Base-by-base conservation (phyloP, 1,284 basidiomycete species). In the Ustilago sp. region DNA sequence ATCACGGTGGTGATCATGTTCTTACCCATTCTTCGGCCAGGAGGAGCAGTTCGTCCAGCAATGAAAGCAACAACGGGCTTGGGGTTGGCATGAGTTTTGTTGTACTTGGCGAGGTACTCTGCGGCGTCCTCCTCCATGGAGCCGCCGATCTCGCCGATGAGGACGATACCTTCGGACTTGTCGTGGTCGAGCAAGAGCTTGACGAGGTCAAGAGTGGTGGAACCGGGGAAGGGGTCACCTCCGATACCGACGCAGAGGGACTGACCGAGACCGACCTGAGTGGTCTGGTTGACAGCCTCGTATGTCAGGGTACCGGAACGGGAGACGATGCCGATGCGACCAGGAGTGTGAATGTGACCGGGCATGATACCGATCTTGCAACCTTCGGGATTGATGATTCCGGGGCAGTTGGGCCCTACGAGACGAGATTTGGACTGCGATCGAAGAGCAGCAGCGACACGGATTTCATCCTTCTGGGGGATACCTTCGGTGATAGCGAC, bases 281-380 rank as follows among this genome's bases (percentile, higher is more conserved):
- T 99, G 55, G 97, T 99, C 88, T 98, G 94, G 53, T 92, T 83
- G 50, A 84, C 82, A 2, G 85, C 84, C 61, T 84, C 82, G 79
- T 86, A 85, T 38, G 84, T 85, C 34, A 86, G 69, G 4, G 83
- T 85, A 35, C 83, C 83, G 47, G 83, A 85, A 32, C 83, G 83
- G 32, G 81, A 99, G 63, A 99, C 97, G 81, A 99, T 96, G 81
- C 94, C 94, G 68, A 60, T 83, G 54, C 93, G 94, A 64, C 96
- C 96, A 63, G 96, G 94, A 77, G 88, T 93, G 89, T 98, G 96
- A 82, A 99, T 96, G 86, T 97, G 94, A 47, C 95, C 96, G 32
- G 97, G 97, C 89, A 98, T 96, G 86, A 99, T 99, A 73, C 97
- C 97, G 91, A 99, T 98, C 89, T 99, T 99, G 90, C 97, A 99